Evolutionary conservation across 495 filamentous ascomycete genomes (phyloP).

Genomic region (Corynascus novoguineensis): DNA sequence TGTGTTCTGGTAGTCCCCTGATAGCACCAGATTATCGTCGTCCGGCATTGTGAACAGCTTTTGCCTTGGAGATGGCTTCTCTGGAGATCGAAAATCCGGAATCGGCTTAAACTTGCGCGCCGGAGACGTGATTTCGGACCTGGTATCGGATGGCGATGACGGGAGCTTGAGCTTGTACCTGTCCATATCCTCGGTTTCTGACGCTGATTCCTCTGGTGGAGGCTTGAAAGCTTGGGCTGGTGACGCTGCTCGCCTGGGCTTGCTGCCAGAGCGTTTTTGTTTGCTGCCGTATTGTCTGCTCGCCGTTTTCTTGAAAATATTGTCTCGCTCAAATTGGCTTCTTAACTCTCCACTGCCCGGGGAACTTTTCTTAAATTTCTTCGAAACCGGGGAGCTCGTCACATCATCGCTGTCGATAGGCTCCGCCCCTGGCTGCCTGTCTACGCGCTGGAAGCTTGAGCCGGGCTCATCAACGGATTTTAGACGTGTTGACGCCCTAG

Average conservation of each 20-base stretch:
- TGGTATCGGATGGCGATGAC: background rate
- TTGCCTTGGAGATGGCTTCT: background rate
- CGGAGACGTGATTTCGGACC: background rate
- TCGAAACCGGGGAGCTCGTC: background rate
- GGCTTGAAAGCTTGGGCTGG: background rate
- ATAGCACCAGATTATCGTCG: background rate
- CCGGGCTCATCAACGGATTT: background rate
- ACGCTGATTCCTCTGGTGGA: background rate
- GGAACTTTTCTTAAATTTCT: conserved; percentile 8
- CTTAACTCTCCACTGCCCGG: background rate
- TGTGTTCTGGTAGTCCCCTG: background rate
- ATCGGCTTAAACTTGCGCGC: conserved; percentile 3
- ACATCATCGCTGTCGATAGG: background rate
- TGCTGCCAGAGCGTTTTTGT: background rate
- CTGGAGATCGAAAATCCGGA: background rate
- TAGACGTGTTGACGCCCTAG: background rate
- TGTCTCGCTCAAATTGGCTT: background rate
- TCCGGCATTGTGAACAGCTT: conserved; percentile 1
- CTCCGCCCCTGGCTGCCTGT: background rate
- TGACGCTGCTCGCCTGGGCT: background rate
- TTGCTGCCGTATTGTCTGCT: background rate
- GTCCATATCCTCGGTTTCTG: background rate
- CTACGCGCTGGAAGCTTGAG: background rate
- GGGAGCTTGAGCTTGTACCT: background rate
- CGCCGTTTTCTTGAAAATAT: background rate